Conservation (phyloP, 1,284 basidiomycete genomes). For the Pascua guehoae region DNA sequence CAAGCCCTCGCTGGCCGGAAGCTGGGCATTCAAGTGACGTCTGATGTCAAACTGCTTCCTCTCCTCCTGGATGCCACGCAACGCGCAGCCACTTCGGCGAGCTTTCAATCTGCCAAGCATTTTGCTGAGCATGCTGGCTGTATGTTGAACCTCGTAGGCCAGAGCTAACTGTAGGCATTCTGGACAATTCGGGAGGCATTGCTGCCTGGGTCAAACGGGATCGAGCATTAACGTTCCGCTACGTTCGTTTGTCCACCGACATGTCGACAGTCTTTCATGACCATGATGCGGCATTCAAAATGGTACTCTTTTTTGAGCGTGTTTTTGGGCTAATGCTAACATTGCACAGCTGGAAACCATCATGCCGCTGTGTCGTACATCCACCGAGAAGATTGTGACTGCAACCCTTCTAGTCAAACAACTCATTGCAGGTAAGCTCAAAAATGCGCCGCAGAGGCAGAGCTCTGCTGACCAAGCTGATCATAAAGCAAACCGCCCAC, state of each 20-base stretch:
- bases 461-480: no score
- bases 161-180: conserved; percentile 11
- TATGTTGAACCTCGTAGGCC: conserved; percentile 2
- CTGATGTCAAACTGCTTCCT: conserved; percentile 12
- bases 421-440: conserved; percentile 17
- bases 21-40: conserved; percentile 5
- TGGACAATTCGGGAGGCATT: conserved; percentile 23
- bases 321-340: no score
- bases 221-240: conserved; percentile 18
- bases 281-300: conserved; percentile 14
- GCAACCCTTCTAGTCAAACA: conserved; percentile 22
- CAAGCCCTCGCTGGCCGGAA: conserved; percentile 24
- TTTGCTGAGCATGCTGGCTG: conserved; percentile 21
- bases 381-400: conserved; percentile 22
- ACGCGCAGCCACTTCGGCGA: conserved; percentile 17
- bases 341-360: conserved; percentile 16
- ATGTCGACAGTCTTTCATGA: conserved; percentile 24
- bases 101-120: conserved; percentile 19
- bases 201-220: conserved; percentile 14
- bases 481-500: conserved; percentile 5
- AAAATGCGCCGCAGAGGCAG: background rate
- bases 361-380: conserved; percentile 15
- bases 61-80: conserved; percentile 23
- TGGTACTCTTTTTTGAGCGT: no score
- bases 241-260: conserved; percentile 19